A percentile compares a stretch with the other conserved stretches of the same genome.
Evolutionary conservation across 140 eudicot species (phyloP).

Genomic region (Stevia rebaudiana): DNA sequence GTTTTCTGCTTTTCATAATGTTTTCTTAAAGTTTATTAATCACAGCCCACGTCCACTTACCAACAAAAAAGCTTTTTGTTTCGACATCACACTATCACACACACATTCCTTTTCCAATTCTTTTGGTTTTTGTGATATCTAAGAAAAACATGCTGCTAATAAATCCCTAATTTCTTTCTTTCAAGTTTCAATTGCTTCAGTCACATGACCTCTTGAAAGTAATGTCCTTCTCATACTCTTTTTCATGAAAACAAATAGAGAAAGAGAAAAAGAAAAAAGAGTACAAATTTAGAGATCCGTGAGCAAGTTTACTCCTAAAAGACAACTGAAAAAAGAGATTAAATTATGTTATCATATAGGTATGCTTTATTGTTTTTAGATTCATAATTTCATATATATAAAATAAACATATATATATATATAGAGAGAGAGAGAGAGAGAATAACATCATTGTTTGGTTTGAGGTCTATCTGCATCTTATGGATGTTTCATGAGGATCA

Average conservation of each 20-base stretch:
- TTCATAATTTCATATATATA: not conserved
- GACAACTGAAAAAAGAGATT: not conserved
- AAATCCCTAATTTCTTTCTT: slow-evolving; percentile 6
- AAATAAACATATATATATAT: not conserved
- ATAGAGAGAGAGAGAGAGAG: not conserved
- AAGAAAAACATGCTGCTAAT: not conserved
- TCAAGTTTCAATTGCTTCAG: slow-evolving; percentile 17
- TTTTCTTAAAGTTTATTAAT: not conserved
- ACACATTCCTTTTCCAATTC: not conserved
- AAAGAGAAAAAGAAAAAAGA: not conserved
- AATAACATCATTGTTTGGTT: not conserved
- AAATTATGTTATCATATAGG: slow-evolving; percentile 16
- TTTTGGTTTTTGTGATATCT: not conserved
- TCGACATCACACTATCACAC: not conserved
- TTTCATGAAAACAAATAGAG: not conserved
- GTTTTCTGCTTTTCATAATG: not conserved
- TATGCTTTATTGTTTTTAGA: slow-evolving; percentile 18
- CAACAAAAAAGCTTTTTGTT: slow-evolving; percentile 22
- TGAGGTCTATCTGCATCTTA: slow-evolving; percentile 20
- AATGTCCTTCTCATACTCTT: slow-evolving; percentile 1
- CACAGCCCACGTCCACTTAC: slow-evolving; percentile 14
- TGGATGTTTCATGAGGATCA: slow-evolving; percentile 5
- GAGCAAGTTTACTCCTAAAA: slow-evolving; percentile 6
- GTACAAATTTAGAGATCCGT: slow-evolving; percentile 14
- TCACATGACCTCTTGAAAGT: slow-evolving; percentile 18